Evolutionary conservation across 1,139 yeast species (phyloP), one percentile per base, ranked within the genome.

Genomic region (Saccharomyces hybrid): DNA sequence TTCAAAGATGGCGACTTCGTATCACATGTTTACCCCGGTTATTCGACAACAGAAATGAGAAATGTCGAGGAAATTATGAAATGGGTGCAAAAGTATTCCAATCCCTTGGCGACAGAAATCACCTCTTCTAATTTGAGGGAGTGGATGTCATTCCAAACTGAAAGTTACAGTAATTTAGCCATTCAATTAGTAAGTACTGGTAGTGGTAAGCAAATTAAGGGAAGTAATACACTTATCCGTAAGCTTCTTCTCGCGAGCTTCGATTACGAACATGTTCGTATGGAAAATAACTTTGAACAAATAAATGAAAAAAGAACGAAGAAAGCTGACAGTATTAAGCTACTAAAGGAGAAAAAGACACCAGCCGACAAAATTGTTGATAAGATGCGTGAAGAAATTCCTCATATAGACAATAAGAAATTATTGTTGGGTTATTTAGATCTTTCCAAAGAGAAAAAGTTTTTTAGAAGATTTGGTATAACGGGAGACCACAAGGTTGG

Each of bases 1-100:
- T 78, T 84, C 64, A 83, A 80, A 61, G 85, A 84, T 53, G 77
- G 80, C 53, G 72, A 82, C 5, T 65, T 81, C 54, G 66, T 78
- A 49, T 77, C 86, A 0, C 71, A 73, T 7, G 76, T 83, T 4
- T 83, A 70, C 60, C 86, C 81, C 61, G 81, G 80, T 55, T 81
- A 80, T 68, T 82, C 84, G 0, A 80, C 88, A 2, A 81, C 81
- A 54, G 88, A 85, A 61, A 75, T 80, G 58, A 75, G 91, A 59
- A 76, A 79, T 58, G 68, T 69, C 31, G 73, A 71, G 14, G 70
- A 72, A 49, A 72, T 86, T n/a, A 64, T 75, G 59, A 63, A 74
- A 9, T 85, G 84, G 70, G 70, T 85, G 27, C 63, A 69, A 29
- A 69, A 71, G 51, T 75, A 78, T 58, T 73, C 77, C 48, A 69